These are phyloP conservation scores for Nectriaceae sp. DNA, from an alignment of 2,329 filamentous ascomycete species.

Conservation along the genomic window DNA sequence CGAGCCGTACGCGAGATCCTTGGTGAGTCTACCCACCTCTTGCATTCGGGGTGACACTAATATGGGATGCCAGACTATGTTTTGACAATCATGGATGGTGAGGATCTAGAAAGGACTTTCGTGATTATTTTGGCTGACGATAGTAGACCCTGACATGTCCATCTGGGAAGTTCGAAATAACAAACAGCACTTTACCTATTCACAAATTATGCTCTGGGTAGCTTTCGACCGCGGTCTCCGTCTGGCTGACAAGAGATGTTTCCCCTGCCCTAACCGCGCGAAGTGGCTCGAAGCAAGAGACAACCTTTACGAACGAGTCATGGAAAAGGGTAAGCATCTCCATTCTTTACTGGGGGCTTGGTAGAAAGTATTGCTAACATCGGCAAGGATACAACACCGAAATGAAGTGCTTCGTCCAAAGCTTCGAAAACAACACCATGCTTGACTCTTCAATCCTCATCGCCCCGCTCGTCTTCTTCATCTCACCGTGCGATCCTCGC, in stretches of 20 bases:
- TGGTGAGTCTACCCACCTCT: constrained; percentile 34
- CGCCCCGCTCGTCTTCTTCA: constrained; percentile 78
- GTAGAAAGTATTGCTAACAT: constrained; percentile 8
- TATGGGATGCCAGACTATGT: constrained; percentile 60
- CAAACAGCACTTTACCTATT: constrained; percentile 78
- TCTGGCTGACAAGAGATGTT: constrained; percentile 71
- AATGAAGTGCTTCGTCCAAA: constrained; percentile 71
- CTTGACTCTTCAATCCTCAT: constrained; percentile 76
- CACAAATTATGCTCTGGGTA: constrained; percentile 84
- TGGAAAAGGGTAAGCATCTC: constrained; percentile 59
- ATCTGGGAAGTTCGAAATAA: constrained; percentile 80
- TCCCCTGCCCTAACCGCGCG: constrained; percentile 70
- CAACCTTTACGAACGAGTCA: constrained; percentile 71
- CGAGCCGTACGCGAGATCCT: constrained; percentile 67
- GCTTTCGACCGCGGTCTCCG: constrained; percentile 75
- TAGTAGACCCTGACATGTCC: constrained; percentile 70
- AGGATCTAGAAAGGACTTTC: constrained; percentile 7
- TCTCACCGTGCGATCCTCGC: constrained; percentile 74
- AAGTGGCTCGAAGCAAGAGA: constrained; percentile 70
- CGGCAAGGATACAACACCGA: constrained; percentile 66
- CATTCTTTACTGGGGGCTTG: no score
- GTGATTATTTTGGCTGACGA: background rate
- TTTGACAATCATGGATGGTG: constrained; percentile 63
- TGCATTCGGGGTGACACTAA: no score
- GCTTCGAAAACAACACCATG: constrained; percentile 70